These are phyloP conservation scores for Colletotrichum orchidophilum DNA, from an alignment of 2,329 filamentous ascomycete genomes.

Conservation along the genomic window DNA sequence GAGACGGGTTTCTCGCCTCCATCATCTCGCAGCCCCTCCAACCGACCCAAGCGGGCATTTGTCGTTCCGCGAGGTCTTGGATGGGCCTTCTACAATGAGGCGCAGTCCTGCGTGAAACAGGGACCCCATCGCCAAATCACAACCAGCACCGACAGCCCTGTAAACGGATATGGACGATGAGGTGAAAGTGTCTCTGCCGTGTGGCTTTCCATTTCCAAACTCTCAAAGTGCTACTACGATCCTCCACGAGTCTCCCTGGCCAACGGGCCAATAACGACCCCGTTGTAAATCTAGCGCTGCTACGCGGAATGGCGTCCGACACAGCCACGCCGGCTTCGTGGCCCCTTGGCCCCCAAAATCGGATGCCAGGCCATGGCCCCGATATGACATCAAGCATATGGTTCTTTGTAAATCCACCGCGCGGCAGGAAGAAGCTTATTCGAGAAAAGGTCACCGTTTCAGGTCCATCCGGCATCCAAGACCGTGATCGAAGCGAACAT, in stretches of 20 bases:
- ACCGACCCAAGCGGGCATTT: neutral
- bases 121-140: constrained; percentile 8
- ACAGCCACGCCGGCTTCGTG: constrained; percentile 30
- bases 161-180: neutral
- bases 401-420: constrained; percentile 14
- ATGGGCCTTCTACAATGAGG: neutral
- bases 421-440: constrained; percentile 35
- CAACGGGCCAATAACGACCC: constrained; percentile 9
- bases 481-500: neutral
- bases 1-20: neutral
- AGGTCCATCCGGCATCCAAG: neutral
- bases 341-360: constrained; percentile 11
- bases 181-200: neutral
- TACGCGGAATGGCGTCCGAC: constrained; percentile 19
- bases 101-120: constrained; percentile 20
- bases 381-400: constrained; percentile 26
- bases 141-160: neutral
- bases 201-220: neutral
- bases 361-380: neutral
- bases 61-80: neutral
- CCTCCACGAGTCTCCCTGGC: neutral
- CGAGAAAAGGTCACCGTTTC: constrained; percentile 20
- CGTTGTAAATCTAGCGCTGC: neutral
- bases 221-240: neutral
- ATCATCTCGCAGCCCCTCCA: neutral